Evolutionary conservation across 164 flowering plant species (phyloP), one percentile per base, ranked within the genome.

Genomic region (Macadamia tetraphylla): DNA sequence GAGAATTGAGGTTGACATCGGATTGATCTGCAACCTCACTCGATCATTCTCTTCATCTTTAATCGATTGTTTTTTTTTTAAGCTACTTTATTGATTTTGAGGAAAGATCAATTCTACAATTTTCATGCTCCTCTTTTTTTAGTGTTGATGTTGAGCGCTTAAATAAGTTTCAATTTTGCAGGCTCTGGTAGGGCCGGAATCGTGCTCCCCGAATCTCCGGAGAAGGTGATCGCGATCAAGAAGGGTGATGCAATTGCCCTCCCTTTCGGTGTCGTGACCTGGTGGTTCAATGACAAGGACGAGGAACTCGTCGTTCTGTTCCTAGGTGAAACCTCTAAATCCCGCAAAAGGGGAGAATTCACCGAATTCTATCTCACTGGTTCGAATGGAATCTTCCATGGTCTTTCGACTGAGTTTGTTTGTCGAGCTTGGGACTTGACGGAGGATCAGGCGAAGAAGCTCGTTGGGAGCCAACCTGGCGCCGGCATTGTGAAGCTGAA

Each of bases 201-300:
- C 53, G 87, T 83, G 9, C 85, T 86, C 13, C 92, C 88, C 6
- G 96, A 88, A 64, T 76, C 69, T 44, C 57, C 75, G 69, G 98
- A 92, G 77, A 92, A 87, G 74, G 88, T 88, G 40, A 63, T 89
- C 1, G 67, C 86, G 8, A 79, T 92, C 60, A 92, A 88, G 82
- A 85, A 81, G 74, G 97, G 95, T 15, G 98, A 92, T 70, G 86
- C 94, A 1, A 68, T 90, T 44, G 94, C 92, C 31, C 82, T 90
- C 10, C 98, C 98, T 14, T 92, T 88, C 61, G 94, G 94, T 7
- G 91, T 80, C 3, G 85, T 84, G 0, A 86, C 91, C 0, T 92
- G 98, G 96, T 92, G 91, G 91, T 88, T 72, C 84, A 90, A 90
- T 85, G 80, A 78, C 40, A 86, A 83, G 43, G 94, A 88, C 70